phyloP scores from a whole-genome alignment of 192 early-diverging fungal genomes.

The Coemansia sp. region DNA sequence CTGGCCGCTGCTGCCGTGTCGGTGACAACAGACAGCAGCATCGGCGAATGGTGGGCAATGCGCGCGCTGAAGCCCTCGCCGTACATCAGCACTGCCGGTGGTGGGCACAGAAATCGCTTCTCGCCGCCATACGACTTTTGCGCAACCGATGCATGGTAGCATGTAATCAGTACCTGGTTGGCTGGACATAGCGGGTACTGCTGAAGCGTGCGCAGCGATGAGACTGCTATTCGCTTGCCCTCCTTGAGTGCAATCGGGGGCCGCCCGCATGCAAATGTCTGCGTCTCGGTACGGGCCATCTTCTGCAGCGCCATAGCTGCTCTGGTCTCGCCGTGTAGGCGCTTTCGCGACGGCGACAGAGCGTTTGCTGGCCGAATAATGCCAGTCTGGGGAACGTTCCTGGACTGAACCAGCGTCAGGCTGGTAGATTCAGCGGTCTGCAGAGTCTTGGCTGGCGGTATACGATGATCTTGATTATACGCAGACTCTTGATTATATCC shows the following conservation, averaged over 20 bases:
- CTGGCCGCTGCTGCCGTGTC: conserved; percentile 29
- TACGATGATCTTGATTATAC: conserved; percentile 3
- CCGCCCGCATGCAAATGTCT: background rate
- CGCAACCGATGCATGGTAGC: conserved; percentile 78
- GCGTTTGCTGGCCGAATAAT: background rate
- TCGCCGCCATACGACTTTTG: conserved; percentile 96
- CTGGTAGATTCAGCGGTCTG: background rate
- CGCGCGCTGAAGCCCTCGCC: conserved; percentile 43
- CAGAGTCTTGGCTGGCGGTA: background rate
- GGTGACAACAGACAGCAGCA: conserved; percentile 64
- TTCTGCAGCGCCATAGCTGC: conserved; percentile 28
- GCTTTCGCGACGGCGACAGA: conserved; percentile 6
- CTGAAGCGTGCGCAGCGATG: conserved; percentile 12
- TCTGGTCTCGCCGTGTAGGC: conserved; percentile 7
- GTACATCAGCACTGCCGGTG: conserved; percentile 68
- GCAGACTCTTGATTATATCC: background rate
- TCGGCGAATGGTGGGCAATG: conserved; percentile 57
- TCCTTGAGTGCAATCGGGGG: no score
- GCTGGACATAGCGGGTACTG: conserved; percentile 20
- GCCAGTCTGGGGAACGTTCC: background rate
- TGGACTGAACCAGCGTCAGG: background rate
- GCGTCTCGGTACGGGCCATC: conserved; percentile 24
- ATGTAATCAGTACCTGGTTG: conserved; percentile 72
- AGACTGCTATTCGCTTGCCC: conserved; percentile 3
- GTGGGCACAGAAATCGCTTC: conserved; percentile 81